Evolutionary conservation across 1,284 basidiomycete species (phyloP).

Genomic region (Fistulina hepatica): DNA sequence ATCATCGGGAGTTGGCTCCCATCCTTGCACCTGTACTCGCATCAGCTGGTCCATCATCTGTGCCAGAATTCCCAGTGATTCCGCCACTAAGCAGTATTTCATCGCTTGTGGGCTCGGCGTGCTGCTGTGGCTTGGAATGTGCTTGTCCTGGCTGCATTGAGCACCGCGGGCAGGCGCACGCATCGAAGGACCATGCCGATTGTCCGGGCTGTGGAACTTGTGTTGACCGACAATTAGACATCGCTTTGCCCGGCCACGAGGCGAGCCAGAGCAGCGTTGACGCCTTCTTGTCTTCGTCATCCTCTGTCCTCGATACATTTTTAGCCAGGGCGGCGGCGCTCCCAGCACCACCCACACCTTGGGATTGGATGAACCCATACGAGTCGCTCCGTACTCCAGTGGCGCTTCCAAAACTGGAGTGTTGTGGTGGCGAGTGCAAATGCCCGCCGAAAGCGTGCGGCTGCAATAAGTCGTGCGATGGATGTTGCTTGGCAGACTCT

Average conservation of each 20-base stretch:
- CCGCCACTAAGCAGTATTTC: slow-evolving; percentile 46
- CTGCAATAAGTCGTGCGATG: slow-evolving; percentile 42
- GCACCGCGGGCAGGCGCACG: slow-evolving; percentile 45
- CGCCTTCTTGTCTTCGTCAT: no score
- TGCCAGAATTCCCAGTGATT: slow-evolving; percentile 43
- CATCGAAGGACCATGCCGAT: slow-evolving; percentile 32
- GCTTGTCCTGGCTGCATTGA: slow-evolving; percentile 64
- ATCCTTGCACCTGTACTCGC: slow-evolving; percentile 12
- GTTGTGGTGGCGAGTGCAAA: slow-evolving; percentile 48
- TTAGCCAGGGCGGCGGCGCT: slow-evolving; percentile 52
- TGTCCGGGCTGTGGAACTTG: slow-evolving; percentile 57
- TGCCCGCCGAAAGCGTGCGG: slow-evolving; percentile 41
- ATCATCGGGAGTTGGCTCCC: slow-evolving; percentile 15
- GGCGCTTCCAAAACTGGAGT: slow-evolving; percentile 53
- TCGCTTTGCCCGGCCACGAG: slow-evolving; percentile 11
- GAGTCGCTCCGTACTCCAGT: slow-evolving; percentile 40
- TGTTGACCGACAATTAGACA: no score
- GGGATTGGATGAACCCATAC: slow-evolving; percentile 35
- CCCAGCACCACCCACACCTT: slow-evolving; percentile 37
- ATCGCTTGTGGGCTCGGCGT: slow-evolving; percentile 50
- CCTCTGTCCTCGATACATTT: slow-evolving; percentile 47
- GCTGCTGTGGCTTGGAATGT: slow-evolving; percentile 58
- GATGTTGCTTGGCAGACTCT: no score
- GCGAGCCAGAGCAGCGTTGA: slow-evolving; percentile 10
- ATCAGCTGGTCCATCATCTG: no score